These are phyloP conservation scores for Astrephomene gubernaculifera DNA, from an alignment of 139 green algal genomes.

Conservation along the genomic window DNA sequence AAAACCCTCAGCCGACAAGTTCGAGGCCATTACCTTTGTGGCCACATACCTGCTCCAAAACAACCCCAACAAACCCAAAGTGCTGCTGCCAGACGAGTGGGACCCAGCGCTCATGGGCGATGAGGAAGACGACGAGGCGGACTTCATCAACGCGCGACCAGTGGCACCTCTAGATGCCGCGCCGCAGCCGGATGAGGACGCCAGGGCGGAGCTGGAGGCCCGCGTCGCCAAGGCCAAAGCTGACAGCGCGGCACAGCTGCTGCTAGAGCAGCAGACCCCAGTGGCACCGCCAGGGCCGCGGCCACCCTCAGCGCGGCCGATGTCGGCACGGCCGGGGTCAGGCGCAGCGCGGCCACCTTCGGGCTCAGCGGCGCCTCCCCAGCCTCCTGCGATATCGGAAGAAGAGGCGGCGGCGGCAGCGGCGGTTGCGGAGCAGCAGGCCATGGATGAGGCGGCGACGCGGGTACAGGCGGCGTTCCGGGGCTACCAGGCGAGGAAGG, in stretches of 20 bases:
- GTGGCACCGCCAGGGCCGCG: neutral
- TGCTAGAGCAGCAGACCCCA: neutral
- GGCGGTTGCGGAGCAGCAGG: neutral
- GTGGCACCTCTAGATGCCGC: neutral
- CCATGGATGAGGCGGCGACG: conserved; percentile 59
- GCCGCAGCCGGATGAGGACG: neutral
- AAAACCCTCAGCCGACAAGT: conserved; percentile 73
- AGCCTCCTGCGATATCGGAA: neutral
- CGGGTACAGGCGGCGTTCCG: conserved; percentile 77
- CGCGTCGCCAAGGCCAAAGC: no score
- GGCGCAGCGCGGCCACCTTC: conserved; percentile 7
- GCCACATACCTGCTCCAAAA: conserved; percentile 82
- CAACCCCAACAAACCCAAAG: conserved; percentile 85
- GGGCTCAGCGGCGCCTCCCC: neutral
- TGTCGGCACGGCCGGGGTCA: conserved; percentile 19
- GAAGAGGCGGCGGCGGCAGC: conserved; percentile 1
- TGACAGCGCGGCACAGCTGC: neutral
- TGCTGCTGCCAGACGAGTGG: conserved; percentile 54
- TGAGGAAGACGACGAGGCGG: conserved; percentile 65
- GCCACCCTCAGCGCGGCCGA: conserved; percentile 7
- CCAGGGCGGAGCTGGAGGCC: neutral
- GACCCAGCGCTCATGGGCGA: conserved; percentile 59
- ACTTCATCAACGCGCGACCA: conserved; percentile 48
- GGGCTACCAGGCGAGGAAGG: conserved; percentile 70
- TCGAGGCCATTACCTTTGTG: conserved; percentile 77